phyloP scores from a whole-genome alignment of 345 rosid genomes.

The Draba incana region DNA sequence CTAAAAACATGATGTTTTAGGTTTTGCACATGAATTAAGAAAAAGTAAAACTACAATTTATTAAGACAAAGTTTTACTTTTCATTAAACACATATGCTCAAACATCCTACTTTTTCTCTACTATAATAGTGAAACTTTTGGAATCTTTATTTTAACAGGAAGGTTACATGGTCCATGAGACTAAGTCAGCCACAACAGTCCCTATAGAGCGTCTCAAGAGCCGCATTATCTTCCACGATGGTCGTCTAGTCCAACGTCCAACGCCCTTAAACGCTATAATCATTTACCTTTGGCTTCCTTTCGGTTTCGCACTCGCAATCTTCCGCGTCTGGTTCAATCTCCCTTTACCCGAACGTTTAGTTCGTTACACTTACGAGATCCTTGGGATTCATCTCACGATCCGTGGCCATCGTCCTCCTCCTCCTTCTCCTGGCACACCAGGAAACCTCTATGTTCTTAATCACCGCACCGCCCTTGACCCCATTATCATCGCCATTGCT shows the following conservation, averaged over 20 bases:
- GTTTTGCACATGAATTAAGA: no score
- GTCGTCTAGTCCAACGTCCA: slow-evolving; percentile 88
- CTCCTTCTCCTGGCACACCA: slow-evolving; percentile 72
- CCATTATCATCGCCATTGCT: slow-evolving; percentile 86
- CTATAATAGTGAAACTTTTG: slow-evolving; percentile 8
- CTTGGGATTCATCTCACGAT: slow-evolving; percentile 89
- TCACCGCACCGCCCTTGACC: slow-evolving; percentile 96
- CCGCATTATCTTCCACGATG: slow-evolving; percentile 91
- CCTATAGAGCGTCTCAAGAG: slow-evolving; percentile 62
- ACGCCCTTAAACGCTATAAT: slow-evolving; percentile 71
- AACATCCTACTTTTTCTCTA: no score
- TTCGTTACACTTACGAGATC: slow-evolving; percentile 91
- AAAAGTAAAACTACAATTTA: no score
- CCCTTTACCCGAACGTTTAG: slow-evolving; percentile 88
- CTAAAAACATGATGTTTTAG: no score
- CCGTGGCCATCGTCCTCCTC: slow-evolving; percentile 79
- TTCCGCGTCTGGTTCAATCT: slow-evolving; percentile 89
- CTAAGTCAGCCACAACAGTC: slow-evolving; percentile 62
- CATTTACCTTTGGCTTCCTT: slow-evolving; percentile 83
- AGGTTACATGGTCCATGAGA: slow-evolving; percentile 88
- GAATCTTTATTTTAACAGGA: slow-evolving; percentile 59
- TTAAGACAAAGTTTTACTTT: no score
- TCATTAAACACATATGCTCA: no score
- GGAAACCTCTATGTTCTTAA: slow-evolving; percentile 93
- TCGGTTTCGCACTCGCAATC: slow-evolving; percentile 80